These are phyloP conservation scores for Nepenthes gracilis DNA, from an alignment of 148 eudicot genomes.

Conservation along the genomic window DNA sequence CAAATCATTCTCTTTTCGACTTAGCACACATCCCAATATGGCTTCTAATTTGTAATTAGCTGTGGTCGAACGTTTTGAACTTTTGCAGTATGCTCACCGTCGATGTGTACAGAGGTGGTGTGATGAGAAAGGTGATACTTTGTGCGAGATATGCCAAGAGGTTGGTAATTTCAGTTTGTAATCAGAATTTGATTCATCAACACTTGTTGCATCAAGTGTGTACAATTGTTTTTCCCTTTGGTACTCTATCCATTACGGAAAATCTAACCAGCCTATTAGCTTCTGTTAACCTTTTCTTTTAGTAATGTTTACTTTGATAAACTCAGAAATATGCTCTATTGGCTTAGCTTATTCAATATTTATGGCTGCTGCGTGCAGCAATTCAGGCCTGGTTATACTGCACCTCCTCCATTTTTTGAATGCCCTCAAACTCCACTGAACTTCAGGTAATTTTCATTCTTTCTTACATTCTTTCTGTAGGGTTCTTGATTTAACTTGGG, in stretches of 20 bases:
- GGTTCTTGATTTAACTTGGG: neutral
- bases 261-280: no score
- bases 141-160: slow-evolving; percentile 76
- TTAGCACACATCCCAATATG: neutral
- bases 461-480: neutral
- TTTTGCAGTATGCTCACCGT: slow-evolving; percentile 73
- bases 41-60: no score
- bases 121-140: slow-evolving; percentile 68
- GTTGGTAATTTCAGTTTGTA: slow-evolving; percentile 14
- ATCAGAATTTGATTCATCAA: no score
- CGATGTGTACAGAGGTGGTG: slow-evolving; percentile 83
- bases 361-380: slow-evolving; percentile 20
- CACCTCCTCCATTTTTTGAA: slow-evolving; percentile 52
- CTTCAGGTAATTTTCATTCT: slow-evolving; percentile 31
- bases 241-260: neutral
- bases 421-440: slow-evolving; percentile 33
- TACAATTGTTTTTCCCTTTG: neutral
- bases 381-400: slow-evolving; percentile 59
- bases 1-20: neutral
- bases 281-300: no score
- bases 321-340: no score
- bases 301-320: no score
- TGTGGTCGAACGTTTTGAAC: neutral
- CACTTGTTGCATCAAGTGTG: no score
- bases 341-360: neutral